These are phyloP conservation scores for Colletotrichum ledebouriae DNA, from an alignment of 2,329 filamentous ascomycete genomes.

Conservation along the genomic window DNA sequence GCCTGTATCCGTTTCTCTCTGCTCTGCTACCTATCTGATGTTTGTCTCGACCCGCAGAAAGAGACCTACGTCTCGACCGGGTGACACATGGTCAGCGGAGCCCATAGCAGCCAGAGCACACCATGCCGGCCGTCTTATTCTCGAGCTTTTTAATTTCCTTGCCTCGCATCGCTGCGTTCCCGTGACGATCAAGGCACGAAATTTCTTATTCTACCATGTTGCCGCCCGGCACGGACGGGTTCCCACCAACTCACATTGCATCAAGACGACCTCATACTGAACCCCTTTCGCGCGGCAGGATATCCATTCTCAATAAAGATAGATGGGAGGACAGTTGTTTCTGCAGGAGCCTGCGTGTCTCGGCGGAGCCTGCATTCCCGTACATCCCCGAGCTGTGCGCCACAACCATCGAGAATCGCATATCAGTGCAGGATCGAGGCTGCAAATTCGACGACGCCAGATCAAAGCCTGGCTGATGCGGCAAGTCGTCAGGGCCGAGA, in stretches of 20 bases:
- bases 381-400: conserved; percentile 29
- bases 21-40: conserved; percentile 3
- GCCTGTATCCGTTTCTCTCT: neutral
- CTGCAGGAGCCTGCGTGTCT: conserved; percentile 38
- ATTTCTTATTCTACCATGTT: conserved; percentile 14
- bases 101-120: neutral
- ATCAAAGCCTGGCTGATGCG: conserved; percentile 6
- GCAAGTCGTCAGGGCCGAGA: neutral
- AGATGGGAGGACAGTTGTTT: conserved; percentile 8
- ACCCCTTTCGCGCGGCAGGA: conserved; percentile 10
- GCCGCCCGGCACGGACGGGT: conserved; percentile 14
- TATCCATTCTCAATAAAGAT: conserved; percentile 9
- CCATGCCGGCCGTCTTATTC: neutral
- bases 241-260: conserved; percentile 20
- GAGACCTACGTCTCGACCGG: neutral
- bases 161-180: neutral
- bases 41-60: conserved; percentile 12
- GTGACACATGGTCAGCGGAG: conserved; percentile 1
- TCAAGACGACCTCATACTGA: conserved; percentile 2
- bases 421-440: conserved; percentile 18
- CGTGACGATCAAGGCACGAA: conserved; percentile 4
- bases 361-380: conserved; percentile 35
- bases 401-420: conserved; percentile 22
- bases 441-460: neutral
- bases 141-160: neutral